Base-by-base conservation (phyloP, 1,139 yeast genomes). In the Geotrichum histeridarum region DNA sequence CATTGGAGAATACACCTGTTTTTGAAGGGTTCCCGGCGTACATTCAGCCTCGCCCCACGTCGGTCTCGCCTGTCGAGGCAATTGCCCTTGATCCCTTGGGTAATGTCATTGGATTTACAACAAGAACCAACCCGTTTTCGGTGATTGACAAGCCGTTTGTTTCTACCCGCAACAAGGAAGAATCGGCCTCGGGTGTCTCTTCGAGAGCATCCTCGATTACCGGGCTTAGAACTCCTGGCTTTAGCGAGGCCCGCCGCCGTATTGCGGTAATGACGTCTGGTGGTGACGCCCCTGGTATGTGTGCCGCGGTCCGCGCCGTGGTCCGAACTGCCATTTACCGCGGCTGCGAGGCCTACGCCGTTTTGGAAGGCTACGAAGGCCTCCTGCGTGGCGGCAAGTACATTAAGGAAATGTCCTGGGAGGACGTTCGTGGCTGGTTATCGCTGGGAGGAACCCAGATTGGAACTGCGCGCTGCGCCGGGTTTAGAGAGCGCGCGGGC, bases 241-340 rank as follows among this genome's bases (percentile, higher is more conserved):
- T 41, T 22, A 41, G 32, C 12, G 44, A 48, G 31, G 42, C 48
- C 9, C 50, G 49, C 27, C 79, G 82, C 75, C 79, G 85, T 66
- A 86, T 93, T 61, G 99, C 94, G 5, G 94, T 93, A 51, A 89
- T 93, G 93, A 93, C 99, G 1, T 88, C 96, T 1, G 99, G 99
- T 63, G 99, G 99, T 69, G 99, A 91, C 71, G 90, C 98, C 46
- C 99, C 96, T 27, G 99, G 99, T 61, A 93, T 93, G 99, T 90
- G 91, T 70, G 91, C 97, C 1, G 87, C 85, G 50, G 99, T 93
- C 15, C 78, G 99, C 62, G 94, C 97, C 1, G 95, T 93, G 56
- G 95, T 93, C 7, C 80, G 99, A 63, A 81, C 96, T 2, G 95
- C 96, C 51, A 86, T 93, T 60, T 81, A 77, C 72, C 79, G 82